Evolutionary conservation across 2,329 filamentous ascomycete species (phyloP).

Genomic region (Trichophyton verrucosum): DNA sequence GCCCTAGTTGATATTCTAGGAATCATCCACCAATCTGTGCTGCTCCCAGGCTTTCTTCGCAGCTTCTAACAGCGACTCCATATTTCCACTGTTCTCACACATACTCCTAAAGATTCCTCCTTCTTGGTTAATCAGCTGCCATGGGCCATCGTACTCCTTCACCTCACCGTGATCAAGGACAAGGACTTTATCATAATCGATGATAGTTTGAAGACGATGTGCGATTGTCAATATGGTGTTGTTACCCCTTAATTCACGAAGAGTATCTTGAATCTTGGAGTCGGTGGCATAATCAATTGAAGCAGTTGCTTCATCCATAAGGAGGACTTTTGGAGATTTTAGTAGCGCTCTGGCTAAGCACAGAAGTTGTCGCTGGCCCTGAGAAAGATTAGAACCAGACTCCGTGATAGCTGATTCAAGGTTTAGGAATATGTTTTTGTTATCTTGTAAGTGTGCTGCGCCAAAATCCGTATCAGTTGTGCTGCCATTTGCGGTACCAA

Average conservation of each 20-base stretch:
- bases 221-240: constrained; percentile 96
- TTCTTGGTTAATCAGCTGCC: constrained; percentile 60
- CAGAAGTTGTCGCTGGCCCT: constrained; percentile 87
- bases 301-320: constrained; percentile 98
- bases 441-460: constrained; percentile 40
- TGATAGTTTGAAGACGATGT: constrained; percentile 88
- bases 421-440: constrained; percentile 91
- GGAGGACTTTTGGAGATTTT: constrained; percentile 80
- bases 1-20: constrained; percentile 12
- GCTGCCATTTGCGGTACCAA: constrained; percentile 1
- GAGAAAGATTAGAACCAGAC: constrained; percentile 86
- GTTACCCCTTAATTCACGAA: constrained; percentile 65
- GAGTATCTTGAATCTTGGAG: constrained; percentile 88
- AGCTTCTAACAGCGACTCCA: constrained; percentile 44
- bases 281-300: constrained; percentile 96
- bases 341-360: constrained; percentile 88
- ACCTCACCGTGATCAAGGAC: constrained; percentile 83
- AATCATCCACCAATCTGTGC: constrained; percentile 36
- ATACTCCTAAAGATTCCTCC: constrained; percentile 54
- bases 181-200: constrained; percentile 94
- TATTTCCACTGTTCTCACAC: constrained; percentile 56
- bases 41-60: constrained; percentile 41
- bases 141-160: constrained; percentile 83
- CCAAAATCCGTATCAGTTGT: constrained; percentile 8
- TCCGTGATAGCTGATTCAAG: constrained; percentile 73